Percentiles rank a stretch among this genome's conserved stretches.
phyloP scores from a whole-genome alignment of 1,284 basidiomycete genomes.

The Sporisorium graminicola region DNA sequence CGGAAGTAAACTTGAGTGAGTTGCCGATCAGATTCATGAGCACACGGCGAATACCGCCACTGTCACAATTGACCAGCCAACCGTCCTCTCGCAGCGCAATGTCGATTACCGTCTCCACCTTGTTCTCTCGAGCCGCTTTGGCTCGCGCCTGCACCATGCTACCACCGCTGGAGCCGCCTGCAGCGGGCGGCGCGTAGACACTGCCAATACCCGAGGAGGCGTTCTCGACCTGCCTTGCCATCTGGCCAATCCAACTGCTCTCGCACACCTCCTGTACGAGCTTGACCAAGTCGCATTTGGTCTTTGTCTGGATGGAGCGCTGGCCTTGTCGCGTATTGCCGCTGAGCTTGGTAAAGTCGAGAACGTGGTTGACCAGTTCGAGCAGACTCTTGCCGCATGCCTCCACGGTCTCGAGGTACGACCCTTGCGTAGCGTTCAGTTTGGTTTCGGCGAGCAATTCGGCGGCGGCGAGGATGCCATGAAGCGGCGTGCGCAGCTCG shows the following conservation, averaged over 20 bases:
- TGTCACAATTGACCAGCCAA: conserved; percentile 90
- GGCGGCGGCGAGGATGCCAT: conserved; percentile 83
- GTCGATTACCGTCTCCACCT: conserved; percentile 89
- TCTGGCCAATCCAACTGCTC: conserved; percentile 92
- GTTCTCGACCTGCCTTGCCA: conserved; percentile 76
- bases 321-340: conserved; percentile 74
- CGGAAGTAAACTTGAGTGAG: conserved; percentile 88
- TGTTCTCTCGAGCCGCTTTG: conserved; percentile 54
- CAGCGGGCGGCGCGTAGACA: conserved; percentile 81
- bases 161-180: conserved; percentile 1
- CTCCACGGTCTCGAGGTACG: conserved; percentile 82
- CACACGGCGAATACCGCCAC: conserved; percentile 88
- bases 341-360: conserved; percentile 95
- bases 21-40: conserved; percentile 95
- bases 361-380: conserved; percentile 87
- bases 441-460: conserved; percentile 86
- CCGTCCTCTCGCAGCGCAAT: conserved; percentile 81
- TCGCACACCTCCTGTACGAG: conserved; percentile 95
- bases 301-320: conserved; percentile 32
- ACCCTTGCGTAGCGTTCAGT: conserved; percentile 83
- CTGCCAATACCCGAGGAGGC: conserved; percentile 80
- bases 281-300: conserved; percentile 78
- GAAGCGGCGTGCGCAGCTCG: conserved; percentile 74
- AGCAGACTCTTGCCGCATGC: conserved; percentile 72
- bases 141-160: conserved; percentile 37